Conservation (phyloP, 1,284 basidiomycete genomes). For the Pyrrhoderma noxium region DNA sequence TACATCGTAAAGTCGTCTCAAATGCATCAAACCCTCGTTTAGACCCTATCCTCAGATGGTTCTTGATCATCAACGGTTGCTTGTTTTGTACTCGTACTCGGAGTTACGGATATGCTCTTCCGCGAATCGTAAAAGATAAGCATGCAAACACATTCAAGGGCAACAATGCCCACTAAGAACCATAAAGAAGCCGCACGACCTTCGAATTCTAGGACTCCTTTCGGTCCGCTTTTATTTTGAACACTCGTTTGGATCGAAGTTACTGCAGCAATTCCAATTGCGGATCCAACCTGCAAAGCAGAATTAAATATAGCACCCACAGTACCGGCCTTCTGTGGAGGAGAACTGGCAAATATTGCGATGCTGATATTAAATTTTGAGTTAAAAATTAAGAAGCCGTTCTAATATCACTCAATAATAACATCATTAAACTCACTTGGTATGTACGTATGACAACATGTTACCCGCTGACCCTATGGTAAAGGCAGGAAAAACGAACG, state of each 20-base stretch:
- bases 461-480: conserved; percentile 23
- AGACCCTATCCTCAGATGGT: too few relatives aligned
- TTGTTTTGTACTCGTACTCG: too few relatives aligned
- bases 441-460: conserved; percentile 19
- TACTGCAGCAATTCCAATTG: conserved; percentile 40
- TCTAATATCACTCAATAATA: neutral
- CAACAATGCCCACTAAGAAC: conserved; percentile 40
- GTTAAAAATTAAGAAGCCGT: neutral
- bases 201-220: conserved; percentile 27
- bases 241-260: conserved; percentile 43
- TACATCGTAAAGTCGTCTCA: too few relatives aligned
- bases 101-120: too few relatives aligned
- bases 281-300: conserved; percentile 46
- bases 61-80: too few relatives aligned
- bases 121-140: too few relatives aligned
- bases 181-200: conserved; percentile 42
- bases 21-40: too few relatives aligned
- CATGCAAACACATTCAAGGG: too few relatives aligned
- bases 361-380: conserved; percentile 30
- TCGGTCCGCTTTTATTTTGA: conserved; percentile 4
- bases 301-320: conserved; percentile 51
- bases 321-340: conserved; percentile 41
- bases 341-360: conserved; percentile 42
- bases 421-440: conserved; percentile 16
- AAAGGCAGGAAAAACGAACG: conserved; percentile 23